Evolutionary conservation across 768 basidiomycete genomes (phyloP), one percentile per base, ranked within the genome.

Genomic region (Auricularia heimuer): DNA sequence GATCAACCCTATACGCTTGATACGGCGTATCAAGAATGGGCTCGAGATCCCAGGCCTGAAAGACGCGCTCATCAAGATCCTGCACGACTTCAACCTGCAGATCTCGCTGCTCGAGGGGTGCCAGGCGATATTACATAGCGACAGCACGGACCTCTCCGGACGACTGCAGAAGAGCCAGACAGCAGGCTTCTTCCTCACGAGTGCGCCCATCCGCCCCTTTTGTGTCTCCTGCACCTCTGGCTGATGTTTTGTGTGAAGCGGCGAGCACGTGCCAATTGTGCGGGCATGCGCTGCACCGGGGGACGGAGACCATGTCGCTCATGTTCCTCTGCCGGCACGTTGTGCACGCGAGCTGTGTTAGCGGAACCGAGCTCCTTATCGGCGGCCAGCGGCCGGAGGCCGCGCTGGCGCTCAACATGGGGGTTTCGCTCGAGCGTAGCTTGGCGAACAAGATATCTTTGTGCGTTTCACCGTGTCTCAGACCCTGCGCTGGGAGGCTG

Each of bases 21-120:
- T 99, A 61, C 85, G 94, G 2, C 86, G 96, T 10, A 98, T 99
- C 75, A 89, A 90, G 77, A 94, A 98, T 69, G 95, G 97, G 2
- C 80, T 98, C 3, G 94, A 98, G 75, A 98, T 99, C 58, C 94
- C 94, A 0, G 96, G 96, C 1, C 80, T 99, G 65, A 95, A 97
- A 73, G 87, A 88, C 62, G 94, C 96, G 3, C 76, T 98, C 39
- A 92, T 98, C 78, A 98, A 97, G 82, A 98, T 99, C 63, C 77
- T 99, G 62, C 94, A 96, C 68, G 95, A 97, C 71, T 97, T 95
- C 72, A 93, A 98, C 71, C 78, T 98, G 6, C 96, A 96, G 74
- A 90, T 93, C 33, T 95, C 93, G 8, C 76, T 99, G 10, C 78
- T 98, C 62, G 94, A 97, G 68, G 96, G 96, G 1, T 97, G 94